Evolutionary conservation across 441 rosid species (phyloP), one percentile per base, ranked within the genome.

Genomic region (Euphorbia celastroides): DNA sequence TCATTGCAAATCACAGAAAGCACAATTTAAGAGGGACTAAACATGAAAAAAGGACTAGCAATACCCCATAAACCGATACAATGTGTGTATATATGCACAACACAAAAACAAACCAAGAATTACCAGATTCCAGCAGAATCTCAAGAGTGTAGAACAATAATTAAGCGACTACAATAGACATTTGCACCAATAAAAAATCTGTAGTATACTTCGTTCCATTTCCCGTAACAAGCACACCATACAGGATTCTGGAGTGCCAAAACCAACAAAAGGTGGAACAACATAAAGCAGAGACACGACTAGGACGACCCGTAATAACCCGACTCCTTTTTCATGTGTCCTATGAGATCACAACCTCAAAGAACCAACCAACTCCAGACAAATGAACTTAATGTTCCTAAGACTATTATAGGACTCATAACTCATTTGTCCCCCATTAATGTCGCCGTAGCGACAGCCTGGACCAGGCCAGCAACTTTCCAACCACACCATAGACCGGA

Each of bases 181-280:
- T 51, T 19, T 19, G 22, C 57, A 22, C 27, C 20, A 38, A 36
- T 41, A 16, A 41, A 23, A 44, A 2, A 22, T 30, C 54, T 2
- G 42, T 59, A 65, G 69, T 58, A 67, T 28, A 52, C 68, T 44
- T 68, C 38, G 38, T 19, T 63, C 51, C 26, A 16, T 67, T 44
- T n/a, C n/a, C 42, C 54, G 65, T 66, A 48, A 5, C 25, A 56
- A 66, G 59, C 60, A 63, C 41, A 20, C 63, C 44, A 51, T 14
- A 63, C 16, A 32, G 60, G 66, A 42, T 58, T 68, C 59, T 69
- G 58, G 62, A 76, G 71, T 58, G 67, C 72, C 75, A 76, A 71
- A 74, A 76, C 55, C 70, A 26, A 67, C 55, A 23, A 1, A 41
- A 30, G 26, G 55, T 27, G 54, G 46, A 57, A 63, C 28, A 41